Base-by-base conservation (phyloP, 164 flowering plant genomes). In the Warburgia ugandensis region DNA sequence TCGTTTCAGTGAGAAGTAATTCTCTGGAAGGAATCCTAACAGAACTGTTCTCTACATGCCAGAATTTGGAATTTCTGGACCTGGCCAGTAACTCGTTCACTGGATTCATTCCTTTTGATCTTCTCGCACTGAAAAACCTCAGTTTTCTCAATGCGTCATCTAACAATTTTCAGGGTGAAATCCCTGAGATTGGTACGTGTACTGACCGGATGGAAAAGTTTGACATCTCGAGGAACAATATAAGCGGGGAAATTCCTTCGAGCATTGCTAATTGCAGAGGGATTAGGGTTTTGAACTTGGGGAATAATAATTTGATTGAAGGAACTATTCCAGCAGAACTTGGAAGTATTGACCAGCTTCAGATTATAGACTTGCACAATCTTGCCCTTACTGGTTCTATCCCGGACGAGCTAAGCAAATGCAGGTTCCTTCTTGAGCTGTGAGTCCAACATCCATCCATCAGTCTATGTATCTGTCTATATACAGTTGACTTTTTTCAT, bases 401-500 rank as follows among this genome's bases (percentile, higher is more conserved):
- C 32, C 95, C 96, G 0, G 45, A 29, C 11, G 73, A 65, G 32
- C 52, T 94, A 29, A 69, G 73, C 77, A 74, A 74, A 50, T 94
- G 95, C 82, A 62, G 64, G 66, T 74, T 77, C 67, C 95, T 94
- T 63, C 94, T 71, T 52, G 80, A 75, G 62, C 76, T 94, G 96
- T 94, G 74, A 88, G 99, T 92, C 27, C 58, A 16, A 44, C 29
- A 5, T 37, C 56, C 7, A 23, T 52, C 14, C 21, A 30, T 30
- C 42, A 36, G 31, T 45, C 42, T 39, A 61, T 7, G 38, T 6
- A 0, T 36, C 5, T 37, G 12, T 52, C 29, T 9, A 39, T 36
- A 47, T 48, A n/a, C 5, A 1, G 13, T 2, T 44, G 27, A 35
- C 9, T 22, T 42, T 50, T 56, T 28, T 6, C 8, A 62, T 65